Evolutionary conservation across 257 asterid genomes (phyloP).

Genomic region (Cruciata laevipes): DNA sequence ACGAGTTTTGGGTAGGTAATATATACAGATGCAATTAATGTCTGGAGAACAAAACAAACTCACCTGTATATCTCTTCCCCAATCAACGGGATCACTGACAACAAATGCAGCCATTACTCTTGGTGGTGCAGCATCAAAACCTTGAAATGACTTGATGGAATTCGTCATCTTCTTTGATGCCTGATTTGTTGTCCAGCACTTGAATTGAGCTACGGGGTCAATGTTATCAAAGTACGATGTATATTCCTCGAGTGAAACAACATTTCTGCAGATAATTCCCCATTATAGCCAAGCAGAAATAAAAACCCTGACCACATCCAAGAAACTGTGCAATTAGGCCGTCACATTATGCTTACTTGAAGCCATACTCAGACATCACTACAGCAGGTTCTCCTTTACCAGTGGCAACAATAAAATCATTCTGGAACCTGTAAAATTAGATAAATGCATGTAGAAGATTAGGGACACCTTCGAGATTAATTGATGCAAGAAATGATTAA

Average conservation of each 20-base stretch:
- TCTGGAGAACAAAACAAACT: background rate
- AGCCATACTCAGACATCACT: constrained; percentile 61
- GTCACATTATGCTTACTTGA: constrained; percentile 32
- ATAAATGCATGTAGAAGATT: no score
- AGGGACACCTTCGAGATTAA: background rate
- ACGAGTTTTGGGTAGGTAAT: background rate
- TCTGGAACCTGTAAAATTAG: constrained; percentile 32
- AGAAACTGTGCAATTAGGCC: background rate
- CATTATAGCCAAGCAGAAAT: constrained; percentile 2
- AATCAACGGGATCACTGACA: constrained; percentile 61
- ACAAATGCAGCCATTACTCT: constrained; percentile 52
- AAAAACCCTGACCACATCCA: background rate
- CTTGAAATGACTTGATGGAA: constrained; percentile 18
- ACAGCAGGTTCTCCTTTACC: constrained; percentile 66
- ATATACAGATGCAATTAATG: background rate
- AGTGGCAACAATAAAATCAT: constrained; percentile 53
- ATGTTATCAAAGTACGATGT: constrained; percentile 41
- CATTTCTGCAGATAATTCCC: constrained; percentile 35
- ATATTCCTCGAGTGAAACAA: constrained; percentile 51
- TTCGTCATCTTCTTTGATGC: constrained; percentile 20
- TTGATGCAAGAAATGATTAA: background rate
- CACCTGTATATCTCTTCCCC: constrained; percentile 72
- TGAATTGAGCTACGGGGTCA: constrained; percentile 60
- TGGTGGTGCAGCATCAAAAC: constrained; percentile 15
- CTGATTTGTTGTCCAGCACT: constrained; percentile 36